Base-by-base conservation (phyloP, 352 stramenopile species). In the Pilasporangium apinafurcum region DNA sequence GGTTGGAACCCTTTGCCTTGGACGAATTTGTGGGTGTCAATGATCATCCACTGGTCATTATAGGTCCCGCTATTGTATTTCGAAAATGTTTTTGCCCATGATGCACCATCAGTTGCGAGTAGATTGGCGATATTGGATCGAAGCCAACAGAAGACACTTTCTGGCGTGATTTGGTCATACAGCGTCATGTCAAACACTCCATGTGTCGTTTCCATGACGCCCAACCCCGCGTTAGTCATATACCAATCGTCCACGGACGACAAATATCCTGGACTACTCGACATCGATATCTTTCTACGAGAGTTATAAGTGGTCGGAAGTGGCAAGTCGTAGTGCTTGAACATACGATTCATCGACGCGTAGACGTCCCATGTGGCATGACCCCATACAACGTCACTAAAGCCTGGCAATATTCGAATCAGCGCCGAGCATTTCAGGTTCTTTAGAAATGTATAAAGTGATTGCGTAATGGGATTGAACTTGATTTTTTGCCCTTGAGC, bases 1-100 rank as follows among this genome's bases (percentile, higher is more conserved):
- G 35, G 8, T 16, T 48, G 25, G 29, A 92, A 79, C 8, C 64
- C 71, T 9, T 51, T 29, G 21, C 66, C 62, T 0, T 53, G 47
- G 10, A 62, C 42, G 44, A 85, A 88, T 5, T 52, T 56, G n/a
- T 74, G 78, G 14, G 62, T 59, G 55, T 94, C 77, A 5, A 91
- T 44, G 31, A 90, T 46, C 77, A 90, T 86, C 74, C 80, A 94
- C 59, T 90, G 77, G 48, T 92, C 88, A 53, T 86, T 88, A 59
- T 92, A 89, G 32, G 81, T 87, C 41, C 76, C 68, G 45, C 68
- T 83, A 63, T 87, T 83, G 68, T 72, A 59, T 27, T 68, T 68
- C 24, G 54, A 39, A 44, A 87, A 85, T 6, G 51, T 67, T 12
- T 44, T 35, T 0, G 57, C 53, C 78, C 74, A 90, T 16, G 67